Base-by-base conservation (phyloP, 805 yeast species). In the Cyberlindnera veronae region DNA sequence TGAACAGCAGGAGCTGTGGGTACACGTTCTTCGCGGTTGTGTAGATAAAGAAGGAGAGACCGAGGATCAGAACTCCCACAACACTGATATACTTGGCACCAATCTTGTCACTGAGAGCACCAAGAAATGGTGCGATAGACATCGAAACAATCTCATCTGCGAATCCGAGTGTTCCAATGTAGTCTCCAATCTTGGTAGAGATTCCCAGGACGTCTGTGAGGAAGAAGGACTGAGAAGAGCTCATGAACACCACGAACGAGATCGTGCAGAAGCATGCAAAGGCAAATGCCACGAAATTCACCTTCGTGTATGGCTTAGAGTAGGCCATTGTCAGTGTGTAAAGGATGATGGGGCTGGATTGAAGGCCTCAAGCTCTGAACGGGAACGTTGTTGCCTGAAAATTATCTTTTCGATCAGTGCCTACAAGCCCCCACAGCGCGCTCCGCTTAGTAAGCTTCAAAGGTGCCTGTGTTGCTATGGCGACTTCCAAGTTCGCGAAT, bases 131-230 rank as follows among this genome's bases (percentile, higher is more conserved):
- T 11, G 84, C 72, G 14, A 70, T 49, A 0, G 68, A 34, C 36
- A 82, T 71, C 5, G 77, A 67, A 0, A 76, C 60, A 9, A 81
- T 42, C 54, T 83, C 89, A 55, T 82, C 89, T 14, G 69, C 72
- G 30, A 79, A 71, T 1, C 77, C 76, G 22, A 76, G 53, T 3
- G 69, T 60, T 1, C 79, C 78, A 21, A 72, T 69, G 38, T 68
- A 68, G 28, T 67, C 63, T 11, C 79, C 79, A 42, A 63, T 51
- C 24, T 55, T 52, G 12, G 56, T 46, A 3, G 58, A 35, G 26
- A 57, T 48, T 1, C 62, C 62, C 9, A 66, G 53, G 1, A 68
- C 54, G 39, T 66, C 68, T 2, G 68, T 59, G 24, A 70, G 52
- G 44, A 69, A 66, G 51, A 70, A 69, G 3, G 75, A 62, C 54